Evolutionary conservation across 306 rosid species (phyloP), one percentile per base, ranked within the genome.

Genomic region (Senna tora): DNA sequence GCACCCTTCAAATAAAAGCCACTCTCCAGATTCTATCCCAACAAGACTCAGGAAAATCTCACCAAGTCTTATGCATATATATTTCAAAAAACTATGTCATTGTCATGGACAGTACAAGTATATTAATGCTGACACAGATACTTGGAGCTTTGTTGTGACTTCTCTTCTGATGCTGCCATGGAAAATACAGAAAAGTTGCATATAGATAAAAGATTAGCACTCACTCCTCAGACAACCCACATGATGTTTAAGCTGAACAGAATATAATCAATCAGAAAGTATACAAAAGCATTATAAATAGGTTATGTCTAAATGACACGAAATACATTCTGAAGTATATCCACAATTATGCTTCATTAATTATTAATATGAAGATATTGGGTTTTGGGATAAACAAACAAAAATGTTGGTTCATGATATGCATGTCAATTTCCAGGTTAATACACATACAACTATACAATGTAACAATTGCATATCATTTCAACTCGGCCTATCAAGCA

Each of bases 401-500:
- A 58, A 53, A 68, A 46, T 42, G 75, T 72, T 46, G 59, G 19
- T 39, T 51, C 14, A 5, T 65, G 19, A 46, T 46, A 32, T 16
- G 43, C 34, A 49, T 30, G 53, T 53, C 41, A 68, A 67, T 63
- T 61, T 69, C 49, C 39, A 47, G 74, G 53, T 42, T 55, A 51
- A 32, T 28, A 50, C 39, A 52, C 64, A 41, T 17, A 72, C 32
- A 76, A 34, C 69, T 51, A 58, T 15, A 67, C 67, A 72, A 17
- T 7, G 61, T 39, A 30, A 38, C 30, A 53, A 39, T 55, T 42
- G 62, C 50, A 72, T 22, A 53, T 36, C 8, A 25, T 14, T 43
- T 61, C 32, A 36, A 19, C 34, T 62, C 7, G 17, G 38, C 61
- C 69, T 39, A 28, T 85, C 81, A 88, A 63, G 64, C 12, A 34